phyloP scores from a whole-genome alignment of 176 grass and related monocot species.

The Hyparrhenia diplandra region DNA sequence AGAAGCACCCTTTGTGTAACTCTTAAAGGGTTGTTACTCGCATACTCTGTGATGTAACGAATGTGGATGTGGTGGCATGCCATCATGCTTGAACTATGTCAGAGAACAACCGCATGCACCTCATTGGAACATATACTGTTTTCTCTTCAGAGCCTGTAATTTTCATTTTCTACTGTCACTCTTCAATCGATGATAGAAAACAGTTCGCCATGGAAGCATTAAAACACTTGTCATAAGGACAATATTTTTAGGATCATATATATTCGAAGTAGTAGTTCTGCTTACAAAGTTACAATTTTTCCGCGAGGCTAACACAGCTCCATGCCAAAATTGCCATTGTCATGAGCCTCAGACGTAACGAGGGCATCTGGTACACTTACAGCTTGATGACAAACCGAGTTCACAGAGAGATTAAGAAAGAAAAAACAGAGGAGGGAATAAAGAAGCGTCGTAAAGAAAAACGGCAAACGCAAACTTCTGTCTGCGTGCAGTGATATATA shows the following conservation, averaged over 20 bases:
- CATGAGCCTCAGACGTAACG: slow-evolving; percentile 8
- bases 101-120: background rate
- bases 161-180: background rate
- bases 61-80: background rate
- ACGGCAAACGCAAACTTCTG: background rate
- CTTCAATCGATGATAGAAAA: background rate
- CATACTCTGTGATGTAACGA: background rate
- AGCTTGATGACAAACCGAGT: slow-evolving; percentile 41
- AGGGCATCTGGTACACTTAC: slow-evolving; percentile 15
- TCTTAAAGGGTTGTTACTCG: background rate
- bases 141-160: background rate
- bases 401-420: background rate
- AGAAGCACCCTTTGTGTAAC: slow-evolving; percentile 1
- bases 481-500: background rate
- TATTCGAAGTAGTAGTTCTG: background rate
- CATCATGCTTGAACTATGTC: background rate
- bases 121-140: background rate
- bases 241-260: background rate
- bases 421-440: background rate
- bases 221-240: background rate
- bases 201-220: background rate
- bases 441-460: background rate
- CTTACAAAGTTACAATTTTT: slow-evolving; percentile 18
- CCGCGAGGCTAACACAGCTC: slow-evolving; percentile 4
- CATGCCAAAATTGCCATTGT: slow-evolving; percentile 29